Evolutionary conservation across 148 eudicot species (phyloP).

Genomic region (Amaranthus hypochondriacus): DNA sequence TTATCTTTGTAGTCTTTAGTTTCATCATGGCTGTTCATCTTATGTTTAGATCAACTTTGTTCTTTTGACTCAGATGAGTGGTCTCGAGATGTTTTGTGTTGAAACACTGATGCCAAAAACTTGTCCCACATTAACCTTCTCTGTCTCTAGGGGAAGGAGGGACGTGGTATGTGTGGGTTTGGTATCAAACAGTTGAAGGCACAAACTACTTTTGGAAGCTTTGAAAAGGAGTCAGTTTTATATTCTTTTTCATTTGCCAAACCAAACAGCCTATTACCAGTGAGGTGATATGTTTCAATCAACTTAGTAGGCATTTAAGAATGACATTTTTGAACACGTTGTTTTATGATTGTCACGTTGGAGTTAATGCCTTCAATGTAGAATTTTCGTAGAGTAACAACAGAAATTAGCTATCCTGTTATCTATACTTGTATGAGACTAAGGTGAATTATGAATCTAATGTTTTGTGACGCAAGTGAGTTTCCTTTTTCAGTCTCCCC

Average conservation of each 20-base stretch:
- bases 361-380: background rate
- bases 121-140: no score
- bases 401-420: background rate
- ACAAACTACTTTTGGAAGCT: background rate
- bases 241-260: background rate
- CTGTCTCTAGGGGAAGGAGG: no score
- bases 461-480: conserved; percentile 12
- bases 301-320: background rate
- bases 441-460: background rate
- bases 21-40: background rate
- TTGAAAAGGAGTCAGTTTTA: background rate
- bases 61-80: background rate
- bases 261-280: background rate
- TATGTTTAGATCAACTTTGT: background rate
- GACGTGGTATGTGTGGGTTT: background rate
- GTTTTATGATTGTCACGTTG: background rate
- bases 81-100: background rate
- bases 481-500: conserved; percentile 50
- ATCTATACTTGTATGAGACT: background rate
- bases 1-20: background rate
- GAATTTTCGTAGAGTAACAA: background rate
- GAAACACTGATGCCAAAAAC: background rate
- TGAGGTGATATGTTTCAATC: background rate
- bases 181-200: background rate
- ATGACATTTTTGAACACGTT: background rate